Base-by-base conservation (phyloP, 2,329 filamentous ascomycete species). In the Pseudocercospora musae region DNA sequence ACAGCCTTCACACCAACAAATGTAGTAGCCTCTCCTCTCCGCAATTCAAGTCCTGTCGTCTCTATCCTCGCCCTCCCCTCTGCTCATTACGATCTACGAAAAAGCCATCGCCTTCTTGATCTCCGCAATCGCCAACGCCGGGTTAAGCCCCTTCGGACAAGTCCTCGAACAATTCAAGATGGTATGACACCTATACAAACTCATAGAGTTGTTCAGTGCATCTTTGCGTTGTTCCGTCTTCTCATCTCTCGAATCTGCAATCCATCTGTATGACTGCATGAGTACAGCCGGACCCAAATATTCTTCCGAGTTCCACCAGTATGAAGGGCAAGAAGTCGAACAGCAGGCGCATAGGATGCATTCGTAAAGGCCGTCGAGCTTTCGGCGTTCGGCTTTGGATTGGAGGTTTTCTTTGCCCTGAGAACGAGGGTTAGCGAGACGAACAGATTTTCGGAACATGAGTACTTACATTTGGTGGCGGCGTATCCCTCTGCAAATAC, bases 221-320 rank as follows among this genome's bases (percentile, higher is more conserved):
- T 88, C 87, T 85, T 95, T 95, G 77, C 95, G 89, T 85, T 96
- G 88, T 62, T 85, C 88, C 73, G 84, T 96, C 79, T 86, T 88
- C 86, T 97, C 90, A 78, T 99, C 95, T 79, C 95, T 89, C 48
- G 91, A 96, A 78, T 99, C 95, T 75, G 89, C 90, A 70, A 99
- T 85, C 95, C 95, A 99, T 76, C 94, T 88, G 87, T 98, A 99
- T 8, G 92, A 96, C 82, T 99, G 95, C 70, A 99, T 87, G 58
- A 99, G 89, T 65, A 99, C 91, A 70, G 95, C 95, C 63, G 95
- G 95, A 67, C 95, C 95, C 56, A 99, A 91, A 83, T 99, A 99
- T 80, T 98, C 93, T 81, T 98, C 93, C 71, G 89, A 88, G 84
- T 99, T 99, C 95, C 95, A 99, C 95, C 95, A 99, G 85, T 99